Evolutionary conservation across 192 early-diverging fungal species (phyloP).

Genomic region (Coemansia sp.): DNA sequence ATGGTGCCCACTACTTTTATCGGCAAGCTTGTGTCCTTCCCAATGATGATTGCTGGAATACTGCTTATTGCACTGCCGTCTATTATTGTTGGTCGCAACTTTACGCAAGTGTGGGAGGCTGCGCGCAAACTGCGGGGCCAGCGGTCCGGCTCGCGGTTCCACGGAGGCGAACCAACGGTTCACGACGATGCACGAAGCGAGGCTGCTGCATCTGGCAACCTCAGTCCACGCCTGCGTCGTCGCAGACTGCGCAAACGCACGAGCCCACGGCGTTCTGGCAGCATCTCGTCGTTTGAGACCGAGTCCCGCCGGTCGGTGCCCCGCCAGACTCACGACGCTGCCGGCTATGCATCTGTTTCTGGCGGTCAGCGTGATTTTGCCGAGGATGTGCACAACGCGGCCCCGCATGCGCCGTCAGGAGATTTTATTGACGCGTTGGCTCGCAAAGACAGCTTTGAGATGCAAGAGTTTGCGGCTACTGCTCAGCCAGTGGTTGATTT

Average conservation of each 20-base stretch:
- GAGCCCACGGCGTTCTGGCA: constrained; percentile 21
- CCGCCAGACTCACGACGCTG: constrained; percentile 15
- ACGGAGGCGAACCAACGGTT: constrained; percentile 27
- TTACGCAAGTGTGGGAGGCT: constrained; percentile 79
- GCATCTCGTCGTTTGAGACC: constrained; percentile 48
- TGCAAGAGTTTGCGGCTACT: constrained; percentile 40
- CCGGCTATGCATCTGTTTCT: constrained; percentile 35
- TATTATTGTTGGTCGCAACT: constrained; percentile 81
- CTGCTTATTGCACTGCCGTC: constrained; percentile 79
- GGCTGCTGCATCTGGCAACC: constrained; percentile 13
- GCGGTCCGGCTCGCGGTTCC: constrained; percentile 13
- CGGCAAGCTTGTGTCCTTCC: constrained; percentile 77
- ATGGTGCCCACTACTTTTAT: constrained; percentile 80
- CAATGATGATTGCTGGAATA: constrained; percentile 81
- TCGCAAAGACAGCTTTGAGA: constrained; percentile 54
- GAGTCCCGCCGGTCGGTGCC: constrained; percentile 5
- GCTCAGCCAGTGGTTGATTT: constrained; percentile 8
- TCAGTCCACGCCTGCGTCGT: constrained; percentile 25
- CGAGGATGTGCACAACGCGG: constrained; percentile 1
- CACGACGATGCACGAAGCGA: constrained; percentile 4
- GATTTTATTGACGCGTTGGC: constrained; percentile 46
- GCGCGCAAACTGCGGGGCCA: constrained; percentile 48
- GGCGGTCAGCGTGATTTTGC: constrained; percentile 17
- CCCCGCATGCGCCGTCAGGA: background rate
- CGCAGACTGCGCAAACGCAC: constrained; percentile 13